Evolutionary conservation across 1,139 yeast species (phyloP), one percentile per base, ranked within the genome.

Genomic region (Hanseniaspora sp.): DNA sequence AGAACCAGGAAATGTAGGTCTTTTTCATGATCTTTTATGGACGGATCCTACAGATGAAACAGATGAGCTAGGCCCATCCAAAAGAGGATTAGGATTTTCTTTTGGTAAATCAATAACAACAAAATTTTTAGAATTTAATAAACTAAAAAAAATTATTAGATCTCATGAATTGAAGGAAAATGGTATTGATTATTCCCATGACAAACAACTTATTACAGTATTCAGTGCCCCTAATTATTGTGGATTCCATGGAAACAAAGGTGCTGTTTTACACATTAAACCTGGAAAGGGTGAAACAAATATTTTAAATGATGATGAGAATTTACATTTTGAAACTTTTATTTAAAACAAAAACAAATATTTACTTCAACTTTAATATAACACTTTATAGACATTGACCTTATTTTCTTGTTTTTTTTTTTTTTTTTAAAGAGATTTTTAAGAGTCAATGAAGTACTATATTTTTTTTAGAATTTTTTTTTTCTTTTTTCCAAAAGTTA

Each of bases 191-290:
- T 75, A 75, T 53, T 97, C 92, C 65, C 99, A 92, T 64, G 76
- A 83, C 57, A 95, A 95, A 9, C 76, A 82, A 62, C 77, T 92
- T 54, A 79, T 88, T 56, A 92, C 99, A 0, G 95, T 92, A 28
- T 92, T 92, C 69, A 83, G 95, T 68, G 98, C 99, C 0, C 99
- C 99, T 42, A 90, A 94, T 68, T 92, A 92, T 69, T 90, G 97
- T 70, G 99, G 94, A 65, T 74, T 83, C 17, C 88, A 87, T 55
- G 95, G 95, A 15, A 92, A 92, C 68, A 69, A 78, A 60, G 99
- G 97, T 54, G 98, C 95, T 11, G 85, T 85, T 56, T 81, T 90
- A 55, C 83, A 86, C 62, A 70, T 82, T 44, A 63, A 62, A 2
- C 70, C 70, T 29, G 66, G 65, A 13, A 58, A 60, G 41, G 69